A percentile compares a stretch with the other conserved stretches of the same genome.
Evolutionary conservation across 2,329 filamentous ascomycete genomes (phyloP).

Genomic region (Trichoderma arundinaceum): DNA sequence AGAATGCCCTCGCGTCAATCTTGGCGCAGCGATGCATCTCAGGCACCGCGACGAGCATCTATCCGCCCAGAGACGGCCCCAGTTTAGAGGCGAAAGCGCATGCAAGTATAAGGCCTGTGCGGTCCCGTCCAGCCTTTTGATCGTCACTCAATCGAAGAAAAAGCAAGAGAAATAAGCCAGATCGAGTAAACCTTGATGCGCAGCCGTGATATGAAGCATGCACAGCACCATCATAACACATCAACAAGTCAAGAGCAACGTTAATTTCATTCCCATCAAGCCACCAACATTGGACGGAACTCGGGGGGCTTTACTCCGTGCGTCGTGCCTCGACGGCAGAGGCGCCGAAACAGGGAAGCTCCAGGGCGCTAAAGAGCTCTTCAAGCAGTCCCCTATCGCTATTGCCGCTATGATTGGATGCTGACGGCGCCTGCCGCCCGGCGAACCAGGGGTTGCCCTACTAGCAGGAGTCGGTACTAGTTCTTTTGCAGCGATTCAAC

Average conservation of each 20-base stretch:
- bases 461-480: too few relatives aligned
- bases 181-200: too few relatives aligned
- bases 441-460: not conserved
- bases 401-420: not conserved
- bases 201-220: too few relatives aligned
- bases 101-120: too few relatives aligned
- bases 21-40: slow-evolving; percentile 23
- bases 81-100: not conserved
- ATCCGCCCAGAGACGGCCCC: not conserved
- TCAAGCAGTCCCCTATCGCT: not conserved
- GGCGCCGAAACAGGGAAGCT: slow-evolving; percentile 14
- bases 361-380: slow-evolving; percentile 7
- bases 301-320: not conserved
- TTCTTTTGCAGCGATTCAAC: too few relatives aligned
- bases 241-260: too few relatives aligned
- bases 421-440: not conserved
- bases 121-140: too few relatives aligned
- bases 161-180: not conserved
- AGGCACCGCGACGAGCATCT: not conserved
- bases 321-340: not conserved
- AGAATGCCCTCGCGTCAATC: slow-evolving; percentile 5
- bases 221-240: too few relatives aligned
- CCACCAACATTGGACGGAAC: not conserved
- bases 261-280: too few relatives aligned
- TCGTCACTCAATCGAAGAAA: too few relatives aligned